A percentile compares a stretch with the other conserved stretches of the same genome.
Conservation (phyloP, 805 yeast species). For the Zygosaccharomyces kombuchaensis region DNA sequence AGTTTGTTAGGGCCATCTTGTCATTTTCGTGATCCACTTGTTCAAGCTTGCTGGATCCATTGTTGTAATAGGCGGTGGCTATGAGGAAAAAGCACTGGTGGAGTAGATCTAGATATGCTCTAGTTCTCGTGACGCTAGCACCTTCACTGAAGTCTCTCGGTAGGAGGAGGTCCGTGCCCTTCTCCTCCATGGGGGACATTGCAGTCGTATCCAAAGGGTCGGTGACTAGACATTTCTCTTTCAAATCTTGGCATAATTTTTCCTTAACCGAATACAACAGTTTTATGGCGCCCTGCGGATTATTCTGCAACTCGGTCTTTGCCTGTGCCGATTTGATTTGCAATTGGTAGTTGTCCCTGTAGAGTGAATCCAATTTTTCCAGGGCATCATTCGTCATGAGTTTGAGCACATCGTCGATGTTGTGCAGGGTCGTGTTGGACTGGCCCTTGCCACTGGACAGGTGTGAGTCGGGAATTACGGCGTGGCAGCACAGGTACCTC, state of each 20-base stretch:
- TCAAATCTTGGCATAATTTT: constrained; percentile 29
- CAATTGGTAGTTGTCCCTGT: constrained; percentile 44
- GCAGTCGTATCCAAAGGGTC: constrained; percentile 16
- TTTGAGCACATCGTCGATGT: constrained; percentile 61
- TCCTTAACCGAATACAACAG: constrained; percentile 42
- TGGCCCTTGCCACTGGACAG: constrained; percentile 8
- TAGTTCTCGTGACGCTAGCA: constrained; percentile 10
- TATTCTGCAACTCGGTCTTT: constrained; percentile 49
- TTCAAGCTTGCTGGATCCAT: constrained; percentile 29
- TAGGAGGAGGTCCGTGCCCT: not conserved
- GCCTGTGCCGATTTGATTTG: constrained; percentile 64
- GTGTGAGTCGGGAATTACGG: constrained; percentile 38
- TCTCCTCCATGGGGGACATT: not conserved
- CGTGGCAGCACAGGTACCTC: constrained; percentile 81
- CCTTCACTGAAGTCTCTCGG: constrained; percentile 4
- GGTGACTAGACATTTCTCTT: constrained; percentile 17
- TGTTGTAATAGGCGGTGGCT: constrained; percentile 41
- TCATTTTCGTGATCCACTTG: constrained; percentile 30
- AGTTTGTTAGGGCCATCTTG: constrained; percentile 12
- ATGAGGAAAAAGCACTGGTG: constrained; percentile 77
- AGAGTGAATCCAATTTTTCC: constrained; percentile 44
- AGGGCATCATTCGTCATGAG: constrained; percentile 58
- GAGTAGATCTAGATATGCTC: constrained; percentile 43
- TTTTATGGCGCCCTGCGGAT: constrained; percentile 48
- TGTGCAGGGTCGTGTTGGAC: constrained; percentile 14